Evolutionary conservation across 129 eudicot species (phyloP), one percentile per base, ranked within the genome.

Genomic region (Flaveria robusta): DNA sequence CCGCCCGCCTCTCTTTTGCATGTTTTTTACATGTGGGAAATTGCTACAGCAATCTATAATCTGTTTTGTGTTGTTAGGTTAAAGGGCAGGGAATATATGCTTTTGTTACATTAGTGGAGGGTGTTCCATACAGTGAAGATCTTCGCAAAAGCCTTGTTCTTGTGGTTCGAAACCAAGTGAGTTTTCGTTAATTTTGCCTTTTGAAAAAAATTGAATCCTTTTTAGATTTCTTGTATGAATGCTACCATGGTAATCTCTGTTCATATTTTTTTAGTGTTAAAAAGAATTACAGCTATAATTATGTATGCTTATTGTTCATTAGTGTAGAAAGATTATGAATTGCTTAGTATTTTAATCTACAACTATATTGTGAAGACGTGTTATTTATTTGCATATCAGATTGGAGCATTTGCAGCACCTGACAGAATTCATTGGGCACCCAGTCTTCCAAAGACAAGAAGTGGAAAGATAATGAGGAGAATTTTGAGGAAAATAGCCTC

Each of bases 21-120:
- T 52, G 66, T 50, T 47, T 20, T 52, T 39, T 46, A 14, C 46
- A 13, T 37, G 12, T 9, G 37, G 60, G 15, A 56, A 7, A 18
- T 34, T 29, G 34, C 31, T 56, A 4, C 66, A 79, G 55, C 18
- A 19, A 51, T 63, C 18, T 37, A 19, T 63, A 69, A 16, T 71
- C 34, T 77, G 68, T 74, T 81, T 10, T 41, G 15, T 67, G 42
- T 59, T 81, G 24, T 14, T 80, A 95, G 97, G 94, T 95, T 42
- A 95, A 95, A 82, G 99, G 99, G 77, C 99, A 95, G 81, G 96
- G 97, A 50, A 91, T 95, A 84, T 95, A 91, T 85, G 99, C 99
- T 63, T 95, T 95, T 83, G 97, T 95, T 71, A 91, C 96, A 62
- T 76, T 89, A 67, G 91, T 86, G 13, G 99, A 89, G 43, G 99